Evolutionary conservation across 1,284 basidiomycete genomes (phyloP).

Genomic region (Moniliella sp.): DNA sequence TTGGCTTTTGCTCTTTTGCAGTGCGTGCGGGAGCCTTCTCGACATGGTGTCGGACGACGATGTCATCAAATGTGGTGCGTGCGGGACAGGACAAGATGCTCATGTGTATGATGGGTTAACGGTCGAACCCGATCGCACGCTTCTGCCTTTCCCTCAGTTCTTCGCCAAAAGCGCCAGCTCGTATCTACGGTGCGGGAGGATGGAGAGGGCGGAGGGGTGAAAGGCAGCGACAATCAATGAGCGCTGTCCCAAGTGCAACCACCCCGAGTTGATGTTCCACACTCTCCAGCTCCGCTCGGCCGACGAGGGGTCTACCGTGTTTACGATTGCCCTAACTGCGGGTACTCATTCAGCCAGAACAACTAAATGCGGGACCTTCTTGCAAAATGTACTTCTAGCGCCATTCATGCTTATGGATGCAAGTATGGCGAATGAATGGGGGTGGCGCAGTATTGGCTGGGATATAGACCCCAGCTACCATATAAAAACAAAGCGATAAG

Average conservation of each 20-base stretch:
- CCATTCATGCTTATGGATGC: too few species aligned
- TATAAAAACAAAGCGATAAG: too few species aligned
- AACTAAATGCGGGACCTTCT: too few species aligned
- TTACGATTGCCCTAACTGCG: slow-evolving; percentile 33
- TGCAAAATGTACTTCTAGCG: too few species aligned
- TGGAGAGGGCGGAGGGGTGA: slow-evolving; percentile 6
- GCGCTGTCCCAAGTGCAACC: slow-evolving; percentile 69
- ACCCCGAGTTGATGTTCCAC: slow-evolving; percentile 36
- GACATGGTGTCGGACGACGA: too few species aligned
- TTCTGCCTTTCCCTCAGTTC: slow-evolving; percentile 72
- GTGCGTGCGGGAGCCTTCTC: too few species aligned
- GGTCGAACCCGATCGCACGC: slow-evolving; percentile 71
- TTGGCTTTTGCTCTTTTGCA: too few species aligned
- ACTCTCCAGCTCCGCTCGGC: slow-evolving; percentile 37
- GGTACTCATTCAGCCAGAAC: slow-evolving; percentile 31
- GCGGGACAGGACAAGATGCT: too few species aligned
- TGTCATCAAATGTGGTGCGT: too few species aligned
- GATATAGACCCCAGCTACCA: too few species aligned
- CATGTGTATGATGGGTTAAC: slow-evolving; percentile 77
- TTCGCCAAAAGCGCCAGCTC: slow-evolving; percentile 60
- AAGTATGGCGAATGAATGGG: too few species aligned
- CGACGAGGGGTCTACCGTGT: slow-evolving; percentile 35
- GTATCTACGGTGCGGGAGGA: slow-evolving; percentile 41
- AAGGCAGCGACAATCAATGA: slow-evolving; percentile 52
- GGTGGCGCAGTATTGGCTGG: too few species aligned